These are phyloP conservation scores for Dactylellina drechsleri DNA, from an alignment of 2,329 filamentous ascomycete genomes.

Conservation along the genomic window DNA sequence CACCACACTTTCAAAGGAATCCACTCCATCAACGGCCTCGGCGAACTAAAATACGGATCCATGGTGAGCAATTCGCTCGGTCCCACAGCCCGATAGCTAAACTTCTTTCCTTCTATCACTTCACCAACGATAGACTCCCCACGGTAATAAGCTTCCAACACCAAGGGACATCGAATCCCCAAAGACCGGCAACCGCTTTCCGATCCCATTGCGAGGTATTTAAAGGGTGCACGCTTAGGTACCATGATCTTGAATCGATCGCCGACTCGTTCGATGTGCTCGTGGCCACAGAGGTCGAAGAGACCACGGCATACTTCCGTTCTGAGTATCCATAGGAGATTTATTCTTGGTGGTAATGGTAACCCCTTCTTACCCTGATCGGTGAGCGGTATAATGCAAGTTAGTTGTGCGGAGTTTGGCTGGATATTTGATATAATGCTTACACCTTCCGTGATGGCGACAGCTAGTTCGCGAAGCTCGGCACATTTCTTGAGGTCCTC, in stretches of 20 bases:
- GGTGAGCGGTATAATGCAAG: not conserved
- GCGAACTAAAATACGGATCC: not conserved
- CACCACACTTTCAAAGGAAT: not conserved
- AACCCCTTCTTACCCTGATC: not conserved
- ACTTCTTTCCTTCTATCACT: conserved; percentile 8
- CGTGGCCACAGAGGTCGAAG: not conserved
- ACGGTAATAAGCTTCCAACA: not conserved
- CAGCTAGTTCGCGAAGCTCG: conserved; percentile 8
- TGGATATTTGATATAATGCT: not conserved
- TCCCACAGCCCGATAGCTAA: not conserved
- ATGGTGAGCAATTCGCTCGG: not conserved
- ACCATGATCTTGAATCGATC: not conserved
- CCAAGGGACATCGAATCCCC: not conserved
- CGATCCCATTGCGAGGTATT: not conserved
- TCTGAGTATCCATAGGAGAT: conserved; percentile 2
- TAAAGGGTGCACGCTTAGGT: not conserved
- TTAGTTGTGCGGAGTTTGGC: not conserved
- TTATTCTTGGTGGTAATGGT: not conserved
- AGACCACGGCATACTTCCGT: not conserved
- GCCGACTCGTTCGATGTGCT: not conserved
- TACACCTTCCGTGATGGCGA: not conserved
- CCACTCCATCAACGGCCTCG: not conserved
- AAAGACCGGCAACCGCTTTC: not conserved
- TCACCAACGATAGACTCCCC: not conserved
- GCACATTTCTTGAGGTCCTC: not conserved